Evolutionary conservation across 768 basidiomycete genomes (phyloP), one percentile per base, ranked within the genome.

Genomic region (Suillus subalutaceus): DNA sequence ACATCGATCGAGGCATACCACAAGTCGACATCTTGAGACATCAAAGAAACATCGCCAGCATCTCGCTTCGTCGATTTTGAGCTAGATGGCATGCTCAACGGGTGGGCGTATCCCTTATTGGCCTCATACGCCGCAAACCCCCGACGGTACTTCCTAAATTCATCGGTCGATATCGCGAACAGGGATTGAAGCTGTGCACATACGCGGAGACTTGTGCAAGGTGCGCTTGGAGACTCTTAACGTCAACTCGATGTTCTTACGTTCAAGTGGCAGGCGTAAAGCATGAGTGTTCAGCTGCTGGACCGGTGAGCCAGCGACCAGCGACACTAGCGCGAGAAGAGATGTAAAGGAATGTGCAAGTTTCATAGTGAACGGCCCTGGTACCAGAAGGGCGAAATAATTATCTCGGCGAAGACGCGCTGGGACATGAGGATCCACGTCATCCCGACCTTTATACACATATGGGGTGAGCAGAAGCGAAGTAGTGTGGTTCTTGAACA

Each of bases 1-100:
- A 86, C 81, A 26, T 72, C 72, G 52, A 86, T 81, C 6, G 73
- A 63, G 32, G 84, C 85, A 46, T 79, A 77, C 85, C 85, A 86
- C 65, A 85, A 73, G 52, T 74, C 68, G 16, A 75, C 75, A 63
- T 73, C 70, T 57, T 81, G 78, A 60, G 80, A 78, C 13, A 76
- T 75, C 46, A 86, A 76, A 9, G 75, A 53, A 37, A 73, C 75
- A 41, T 69, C 44, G 12, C 76, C 77, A 3, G 73, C 73, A 30
- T 66, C 73, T 44, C 80, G 76, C 71, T 73, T 77, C 62, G 4
- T 23, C n/a, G 16, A 20, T 26, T 57, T 41, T 7, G 46, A 18
- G 60, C 30, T 30, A 66, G 63, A 40, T 55, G 50, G 58, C 55
- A 68, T 59, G 41, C 67, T 67, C 62, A 73, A 60, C 60, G 82